Evolutionary conservation across 805 yeast genomes (phyloP), one percentile per base, ranked within the genome.

Genomic region (Priceomyces castillae): DNA sequence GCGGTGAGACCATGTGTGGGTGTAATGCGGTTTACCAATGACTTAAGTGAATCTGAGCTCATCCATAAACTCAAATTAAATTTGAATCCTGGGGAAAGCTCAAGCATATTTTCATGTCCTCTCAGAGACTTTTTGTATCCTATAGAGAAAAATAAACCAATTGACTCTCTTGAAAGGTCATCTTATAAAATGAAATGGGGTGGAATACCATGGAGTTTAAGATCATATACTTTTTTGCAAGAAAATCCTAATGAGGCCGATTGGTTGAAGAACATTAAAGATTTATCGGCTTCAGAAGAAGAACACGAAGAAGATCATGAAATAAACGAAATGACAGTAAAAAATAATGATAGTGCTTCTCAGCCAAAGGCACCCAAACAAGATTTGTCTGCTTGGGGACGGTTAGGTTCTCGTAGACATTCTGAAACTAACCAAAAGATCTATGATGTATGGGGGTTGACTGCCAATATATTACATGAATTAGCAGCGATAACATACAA

Each of bases 1-100:
- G 88, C 89, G 10, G 97, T 92, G 3, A 73, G 84, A 38, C 98
- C 98, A 0, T 77, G 90, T 50, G 76, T 83, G 22, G 89, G 86
- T 31, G 78, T 82, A 49, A 65, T 86, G 55, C 76, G 74, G 41
- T 63, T 73, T 15, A 62, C 19, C 16, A 35, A 35, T 16, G 38
- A 51, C 47, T 52, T 35, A 49, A 40, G 46, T 15, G 59, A 58
- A 10, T 33, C 47, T 2, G 61, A 52, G 12, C 44, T 57, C 23
- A 51, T 56, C 30, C 50, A 52, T 14, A 58, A 59, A 7, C 61
- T 77, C 14, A 53, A 71, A 26, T 64, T 84, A 28, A 64, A 66
- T 36, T 61, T 86, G 42, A 86, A 86, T 49, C 90, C 90, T 2
- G 95, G 90, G 12, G 95, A 86, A 58, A 80, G 86, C 12, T 73